Evolutionary conservation across 768 basidiomycete species (phyloP), one percentile per base, ranked within the genome.

Genomic region (Panaeolus cyanescens): DNA sequence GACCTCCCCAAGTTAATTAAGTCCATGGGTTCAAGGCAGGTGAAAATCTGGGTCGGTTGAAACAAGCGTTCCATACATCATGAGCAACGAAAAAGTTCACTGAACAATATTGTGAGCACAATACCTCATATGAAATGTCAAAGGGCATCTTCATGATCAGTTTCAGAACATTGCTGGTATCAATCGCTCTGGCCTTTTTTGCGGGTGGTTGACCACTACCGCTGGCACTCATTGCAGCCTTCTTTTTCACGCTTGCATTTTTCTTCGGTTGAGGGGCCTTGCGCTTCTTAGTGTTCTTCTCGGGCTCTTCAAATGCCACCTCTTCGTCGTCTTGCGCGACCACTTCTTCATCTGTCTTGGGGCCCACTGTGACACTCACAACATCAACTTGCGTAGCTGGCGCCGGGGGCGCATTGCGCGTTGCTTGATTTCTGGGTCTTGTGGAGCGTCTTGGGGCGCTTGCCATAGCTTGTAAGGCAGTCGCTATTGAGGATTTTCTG

Each of bases 381-480:
- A 20, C 19, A 17, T 20, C 39, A 10, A 39, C 37, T 1, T 15
- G 2, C 6, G 0, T 19, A 17, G 17, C 37, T 1, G 37, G 2
- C 6, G 0, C 37, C 19, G 17, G 17, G 19, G 17, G 12, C 19
- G 12, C 19, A 42, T 17, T 20, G 6, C 5, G 8, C 4, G 12
- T 20, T 2, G 12, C 17, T 42, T 7, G 17, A 6, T 6, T 42
- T 42, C 12, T 42, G 19, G 19, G 6, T 42, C 39, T 42, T 42
- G n/a, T 42, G 22, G 39, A 42, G 22, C 39, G 39, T 7, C 39
- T 42, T 20, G 39, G 3, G 37, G 37, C 17, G 19, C 17, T n/a
- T 39, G 17, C 37, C 37, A 39, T 39, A n/a, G n/a, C n/a, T 58
- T 56, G 53, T 42, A n/a, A n/a, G n/a, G n/a, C n/a, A n/a, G n/a